Conservation (phyloP, 306 rosid species). For the Mimosa bimucronata region DNA sequence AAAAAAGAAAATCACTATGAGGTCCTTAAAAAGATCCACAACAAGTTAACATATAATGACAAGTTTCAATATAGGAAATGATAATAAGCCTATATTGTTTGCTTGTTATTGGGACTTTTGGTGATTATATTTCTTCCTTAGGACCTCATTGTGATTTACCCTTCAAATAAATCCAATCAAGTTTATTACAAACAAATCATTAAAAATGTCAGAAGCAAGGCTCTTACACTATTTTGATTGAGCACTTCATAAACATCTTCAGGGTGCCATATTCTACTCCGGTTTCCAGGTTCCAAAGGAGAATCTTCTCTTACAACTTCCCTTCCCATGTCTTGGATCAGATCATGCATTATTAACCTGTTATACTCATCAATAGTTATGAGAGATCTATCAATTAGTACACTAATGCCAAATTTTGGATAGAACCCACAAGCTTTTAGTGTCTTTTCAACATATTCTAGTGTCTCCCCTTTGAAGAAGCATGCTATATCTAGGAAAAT, state of each 20-base stretch:
- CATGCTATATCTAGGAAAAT: slow-evolving; percentile 50
- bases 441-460: slow-evolving; percentile 33
- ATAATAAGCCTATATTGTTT: no score
- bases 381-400: slow-evolving; percentile 48
- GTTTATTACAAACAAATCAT: neutral
- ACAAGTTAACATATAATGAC: no score
- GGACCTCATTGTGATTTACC: no score
- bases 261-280: slow-evolving; percentile 47
- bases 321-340: slow-evolving; percentile 52
- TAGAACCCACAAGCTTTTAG: slow-evolving; percentile 39
- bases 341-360: slow-evolving; percentile 53
- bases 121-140: no score
- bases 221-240: slow-evolving; percentile 39
- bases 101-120: no score
- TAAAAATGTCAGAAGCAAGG: neutral
- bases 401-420: slow-evolving; percentile 37
- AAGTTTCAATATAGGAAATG: no score
- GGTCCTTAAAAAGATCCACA: no score
- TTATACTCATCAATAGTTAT: slow-evolving; percentile 31
- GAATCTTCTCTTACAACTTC: slow-evolving; percentile 50
- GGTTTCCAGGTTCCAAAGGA: slow-evolving; percentile 41
- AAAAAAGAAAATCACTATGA: no score
- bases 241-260: slow-evolving; percentile 49
- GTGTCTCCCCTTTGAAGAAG: slow-evolving; percentile 43
- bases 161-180: neutral